These are phyloP conservation scores for Tilletia setariae DNA, from an alignment of 1,284 basidiomycete species.

Conservation along the genomic window DNA sequence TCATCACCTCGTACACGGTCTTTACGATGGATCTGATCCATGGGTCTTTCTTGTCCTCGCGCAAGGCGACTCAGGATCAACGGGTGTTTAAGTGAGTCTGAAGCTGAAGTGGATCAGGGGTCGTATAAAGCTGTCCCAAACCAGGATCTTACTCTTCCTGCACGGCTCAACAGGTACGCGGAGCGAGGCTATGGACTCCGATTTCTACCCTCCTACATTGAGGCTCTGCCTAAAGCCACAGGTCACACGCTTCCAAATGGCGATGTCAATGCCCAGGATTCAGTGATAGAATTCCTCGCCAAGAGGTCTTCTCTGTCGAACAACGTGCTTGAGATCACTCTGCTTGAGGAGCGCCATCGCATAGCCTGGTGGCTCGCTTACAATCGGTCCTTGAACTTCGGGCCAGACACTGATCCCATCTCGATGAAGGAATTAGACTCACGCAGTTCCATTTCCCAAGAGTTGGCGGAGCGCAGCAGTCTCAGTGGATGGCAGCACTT, in stretches of 20 bases:
- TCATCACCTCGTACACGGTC: constrained; percentile 19
- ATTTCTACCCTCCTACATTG: constrained; percentile 24
- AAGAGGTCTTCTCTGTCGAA: not conserved
- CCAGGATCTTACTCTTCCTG: constrained; percentile 13
- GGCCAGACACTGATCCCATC: not conserved
- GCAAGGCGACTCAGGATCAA: constrained; percentile 26
- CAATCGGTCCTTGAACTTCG: not conserved
- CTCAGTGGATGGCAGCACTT: constrained; percentile 1
- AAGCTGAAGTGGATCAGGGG: not conserved
- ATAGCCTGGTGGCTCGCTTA: constrained; percentile 16
- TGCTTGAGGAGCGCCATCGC: not conserved
- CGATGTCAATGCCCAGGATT: not conserved
- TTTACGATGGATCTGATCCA: constrained; percentile 27
- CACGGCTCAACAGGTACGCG: constrained; percentile 26
- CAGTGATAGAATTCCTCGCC: too few relatives aligned
- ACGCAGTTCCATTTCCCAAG: not conserved
- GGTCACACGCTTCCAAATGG: too few relatives aligned
- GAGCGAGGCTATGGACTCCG: constrained; percentile 28
- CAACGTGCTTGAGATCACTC: not conserved
- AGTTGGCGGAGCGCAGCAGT: constrained; percentile 4
- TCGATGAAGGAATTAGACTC: not conserved
- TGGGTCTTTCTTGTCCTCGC: constrained; percentile 24
- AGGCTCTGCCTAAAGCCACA: not conserved
- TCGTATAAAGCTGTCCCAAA: not conserved
- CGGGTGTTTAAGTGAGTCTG: constrained; percentile 17